These are phyloP conservation scores for Trifolium repens DNA, from an alignment of 306 rosid species.

Conservation along the genomic window DNA sequence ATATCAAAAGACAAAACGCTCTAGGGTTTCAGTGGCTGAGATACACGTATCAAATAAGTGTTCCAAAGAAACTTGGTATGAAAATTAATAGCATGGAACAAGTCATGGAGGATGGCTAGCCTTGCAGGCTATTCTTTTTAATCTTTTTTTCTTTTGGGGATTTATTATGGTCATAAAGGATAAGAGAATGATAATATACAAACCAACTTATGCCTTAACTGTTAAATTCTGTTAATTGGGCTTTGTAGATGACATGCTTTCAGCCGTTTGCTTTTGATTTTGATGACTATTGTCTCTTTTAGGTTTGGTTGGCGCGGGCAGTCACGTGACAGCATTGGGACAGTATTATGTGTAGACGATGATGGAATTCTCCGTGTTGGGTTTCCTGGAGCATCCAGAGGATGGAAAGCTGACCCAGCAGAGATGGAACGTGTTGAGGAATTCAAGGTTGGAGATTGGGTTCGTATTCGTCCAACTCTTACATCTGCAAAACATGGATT, in stretches of 20 bases:
- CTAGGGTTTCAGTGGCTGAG: background rate
- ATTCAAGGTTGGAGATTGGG: conserved; percentile 98
- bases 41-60: background rate
- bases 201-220: background rate
- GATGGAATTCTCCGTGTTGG: conserved; percentile 99
- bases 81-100: background rate
- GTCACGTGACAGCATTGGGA: conserved; percentile 96
- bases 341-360: conserved; percentile 95
- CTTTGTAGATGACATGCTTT: conserved; percentile 23
- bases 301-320: conserved; percentile 99
- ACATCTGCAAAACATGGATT: conserved; percentile 96
- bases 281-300: conserved; percentile 33
- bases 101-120: background rate
- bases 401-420: conserved; percentile 99
- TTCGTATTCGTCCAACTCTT: conserved; percentile 96
- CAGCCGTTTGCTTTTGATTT: conserved; percentile 21
- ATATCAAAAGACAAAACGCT: background rate
- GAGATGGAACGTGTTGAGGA: conserved; percentile 99
- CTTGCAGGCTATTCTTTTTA: background rate
- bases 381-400: conserved; percentile 99
- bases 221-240: conserved; percentile 33
- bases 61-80: too few relatives aligned
- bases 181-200: background rate
- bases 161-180: background rate
- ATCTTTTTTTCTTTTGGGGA: background rate